A percentile compares a stretch with the other conserved stretches of the same genome.
Evolutionary conservation across 2,329 filamentous ascomycete species (phyloP).

Genomic region (Colletotrichum musae): DNA sequence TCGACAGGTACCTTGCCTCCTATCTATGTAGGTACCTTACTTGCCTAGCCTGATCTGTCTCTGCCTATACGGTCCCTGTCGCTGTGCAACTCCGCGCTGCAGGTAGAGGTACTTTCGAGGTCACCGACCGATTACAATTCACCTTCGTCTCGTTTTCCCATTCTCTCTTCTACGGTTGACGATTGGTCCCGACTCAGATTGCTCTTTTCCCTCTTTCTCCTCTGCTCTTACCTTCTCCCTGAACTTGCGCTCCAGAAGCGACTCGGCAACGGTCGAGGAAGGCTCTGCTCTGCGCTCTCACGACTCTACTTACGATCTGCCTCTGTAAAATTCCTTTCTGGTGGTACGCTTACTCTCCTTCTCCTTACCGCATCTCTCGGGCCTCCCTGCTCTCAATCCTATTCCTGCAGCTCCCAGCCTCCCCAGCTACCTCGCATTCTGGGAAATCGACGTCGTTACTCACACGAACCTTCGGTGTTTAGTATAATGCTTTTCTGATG

Average conservation of each 20-base stretch:
- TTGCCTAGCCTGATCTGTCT: slow-evolving; percentile 5
- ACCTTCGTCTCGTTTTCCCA: slow-evolving; percentile 6
- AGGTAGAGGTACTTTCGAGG: background rate
- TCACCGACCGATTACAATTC: background rate
- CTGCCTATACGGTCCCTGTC: background rate
- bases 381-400: slow-evolving; percentile 28
- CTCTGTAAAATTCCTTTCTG: slow-evolving; percentile 19
- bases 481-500: slow-evolving; percentile 29
- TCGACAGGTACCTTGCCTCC: too few species aligned
- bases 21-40: background rate
- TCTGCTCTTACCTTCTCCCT: slow-evolving; percentile 18
- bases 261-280: slow-evolving; percentile 14
- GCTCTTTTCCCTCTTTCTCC: slow-evolving; percentile 24
- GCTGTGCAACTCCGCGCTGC: background rate
- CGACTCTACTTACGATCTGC: slow-evolving; percentile 15
- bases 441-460: slow-evolving; percentile 6
- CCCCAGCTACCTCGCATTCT: slow-evolving; percentile 6
- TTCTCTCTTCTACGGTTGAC: slow-evolving; percentile 16
- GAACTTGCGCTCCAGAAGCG: slow-evolving; percentile 21
- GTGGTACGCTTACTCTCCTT: slow-evolving; percentile 19
- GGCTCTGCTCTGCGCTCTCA: slow-evolving; percentile 18
- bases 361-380: slow-evolving; percentile 29
- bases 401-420: slow-evolving; percentile 29
- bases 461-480: slow-evolving; percentile 20
- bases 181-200: slow-evolving; percentile 21